These are phyloP conservation scores for Helminthosporium solani DNA, from an alignment of 2,329 filamentous ascomycete genomes.

Conservation along the genomic window DNA sequence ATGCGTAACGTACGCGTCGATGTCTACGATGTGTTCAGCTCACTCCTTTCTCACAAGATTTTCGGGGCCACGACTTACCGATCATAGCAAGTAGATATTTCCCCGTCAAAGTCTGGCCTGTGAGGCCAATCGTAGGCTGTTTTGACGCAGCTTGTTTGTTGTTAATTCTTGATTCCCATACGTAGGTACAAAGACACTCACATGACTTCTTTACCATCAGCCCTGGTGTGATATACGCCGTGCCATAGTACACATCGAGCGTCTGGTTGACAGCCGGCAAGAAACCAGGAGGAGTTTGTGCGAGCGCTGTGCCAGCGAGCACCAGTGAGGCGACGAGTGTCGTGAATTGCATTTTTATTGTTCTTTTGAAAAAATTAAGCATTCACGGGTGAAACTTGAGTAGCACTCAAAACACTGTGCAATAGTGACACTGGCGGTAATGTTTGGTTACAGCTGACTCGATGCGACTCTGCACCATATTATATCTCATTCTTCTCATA, in stretches of 20 bases:
- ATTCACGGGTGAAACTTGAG: too few species aligned
- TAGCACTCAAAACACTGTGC: not conserved
- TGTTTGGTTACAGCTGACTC: too few species aligned
- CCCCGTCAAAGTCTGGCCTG: slow-evolving; percentile 21
- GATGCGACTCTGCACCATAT: not conserved
- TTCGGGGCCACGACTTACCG: too few species aligned
- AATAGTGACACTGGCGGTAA: not conserved
- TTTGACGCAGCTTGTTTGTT: slow-evolving; percentile 15
- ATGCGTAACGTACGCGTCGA: slow-evolving; percentile 9
- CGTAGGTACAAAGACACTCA: slow-evolving; percentile 7
- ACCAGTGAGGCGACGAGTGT: slow-evolving; percentile 2
- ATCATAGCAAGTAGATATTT: slow-evolving; percentile 35
- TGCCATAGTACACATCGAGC: slow-evolving; percentile 34
- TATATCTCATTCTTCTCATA: not conserved
- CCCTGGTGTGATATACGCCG: slow-evolving; percentile 30
- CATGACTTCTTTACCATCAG: slow-evolving; percentile 30
- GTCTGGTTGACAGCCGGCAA: slow-evolving; percentile 21
- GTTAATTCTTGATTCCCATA: not conserved
- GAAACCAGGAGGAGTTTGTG: slow-evolving; percentile 27
- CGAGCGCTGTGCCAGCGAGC: not conserved
- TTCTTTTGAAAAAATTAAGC: not conserved
- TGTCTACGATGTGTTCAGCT: slow-evolving; percentile 5
- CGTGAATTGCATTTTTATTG: slow-evolving; percentile 14
- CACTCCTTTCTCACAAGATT: too few species aligned
- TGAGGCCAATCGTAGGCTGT: slow-evolving; percentile 27